Evolutionary conservation across 2,329 filamentous ascomycete genomes (phyloP).

Genomic region (Mollisiaceae sp.): DNA sequence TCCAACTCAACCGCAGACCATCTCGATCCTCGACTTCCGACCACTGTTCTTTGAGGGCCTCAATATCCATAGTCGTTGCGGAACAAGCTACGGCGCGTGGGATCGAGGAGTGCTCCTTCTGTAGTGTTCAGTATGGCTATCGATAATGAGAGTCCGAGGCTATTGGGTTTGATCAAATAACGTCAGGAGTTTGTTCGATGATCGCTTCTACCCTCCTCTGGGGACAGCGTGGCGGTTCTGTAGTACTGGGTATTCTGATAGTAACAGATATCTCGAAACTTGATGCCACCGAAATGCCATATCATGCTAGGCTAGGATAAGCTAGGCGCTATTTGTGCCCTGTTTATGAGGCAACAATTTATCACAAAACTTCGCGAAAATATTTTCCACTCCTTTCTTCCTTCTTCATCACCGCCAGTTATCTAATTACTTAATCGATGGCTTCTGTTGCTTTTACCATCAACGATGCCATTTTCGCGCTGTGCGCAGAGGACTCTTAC

Average conservation of each 20-base stretch:
- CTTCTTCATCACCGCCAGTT: slow-evolving; percentile 57
- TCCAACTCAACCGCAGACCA: slow-evolving; percentile 96
- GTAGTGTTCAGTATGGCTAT: neutral
- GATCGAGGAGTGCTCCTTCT: neutral
- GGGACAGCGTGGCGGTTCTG: neutral
- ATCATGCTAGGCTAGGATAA: neutral
- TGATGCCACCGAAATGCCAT: slow-evolving; percentile 11
- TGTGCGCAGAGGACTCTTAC: slow-evolving; percentile 64
- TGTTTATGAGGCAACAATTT: slow-evolving; percentile 9
- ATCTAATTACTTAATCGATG: slow-evolving; percentile 58
- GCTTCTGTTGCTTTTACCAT: slow-evolving; percentile 47
- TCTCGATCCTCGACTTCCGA: slow-evolving; percentile 91
- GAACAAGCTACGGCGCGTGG: neutral
- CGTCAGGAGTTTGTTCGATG: neutral
- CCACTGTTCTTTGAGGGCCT: slow-evolving; percentile 43
- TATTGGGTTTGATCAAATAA: neutral
- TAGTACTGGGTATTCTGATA: neutral
- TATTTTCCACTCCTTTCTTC: slow-evolving; percentile 40
- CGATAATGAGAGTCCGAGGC: neutral
- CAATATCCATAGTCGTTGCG: slow-evolving; percentile 38
- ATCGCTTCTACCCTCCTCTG: neutral
- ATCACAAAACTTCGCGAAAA: neutral
- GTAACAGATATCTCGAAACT: slow-evolving; percentile 7
- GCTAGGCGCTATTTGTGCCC: slow-evolving; percentile 27
- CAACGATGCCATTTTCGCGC: slow-evolving; percentile 69